Evolutionary conservation across 208 protist genomes (phyloP), one percentile per base, ranked within the genome.

Genomic region (Acanthamoeba culbertsoni): DNA sequence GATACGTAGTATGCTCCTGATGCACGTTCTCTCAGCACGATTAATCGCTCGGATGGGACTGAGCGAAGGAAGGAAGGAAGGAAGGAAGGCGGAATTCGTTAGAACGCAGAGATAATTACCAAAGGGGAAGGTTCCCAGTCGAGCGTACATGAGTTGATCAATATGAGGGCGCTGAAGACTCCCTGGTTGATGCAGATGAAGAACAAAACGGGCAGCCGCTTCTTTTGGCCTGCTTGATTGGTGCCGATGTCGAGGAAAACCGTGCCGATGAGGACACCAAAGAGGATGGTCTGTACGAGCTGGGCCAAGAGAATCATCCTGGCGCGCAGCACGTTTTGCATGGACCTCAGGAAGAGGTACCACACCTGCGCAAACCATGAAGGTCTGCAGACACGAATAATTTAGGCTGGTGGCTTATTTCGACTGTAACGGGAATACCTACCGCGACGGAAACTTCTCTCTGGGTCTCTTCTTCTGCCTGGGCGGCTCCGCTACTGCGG

Each of bases 21-120:
- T 31, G 75, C 92, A 51, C 93, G 93, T 71, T 95, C 94, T 92
- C 94, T 63, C 33, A 95, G 2, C 40, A 95, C 86, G 48, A 95
- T 93, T 18, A 93, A 48, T 82, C 92, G 43, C 46, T 95, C 94
- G 14, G 75, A 75, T 18, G 94, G 94, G 37, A 95, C 94, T 68
- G 92, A 35, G 14, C 1, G 4, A 45, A 53, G 7, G 92, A 7
- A 7, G 65, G 65, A n/a, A 2, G 0, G 12, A 2, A 43, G 45
- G 7, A 5, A 75, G 37, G 7, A 0, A n/a, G 2, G 0, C 16
- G n/a, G n/a, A n/a, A n/a, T n/a, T n/a, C 48, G 48, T 94, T 43
- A 65, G 42, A 65, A 55, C 8, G 31, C 0, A 48, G 8, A 31
- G 37, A 33, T 31, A 12, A 6, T 12, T 40, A 26, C 20, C 10